Percentiles rank a stretch among this genome's conserved stretches.
Conservation (phyloP, 2,329 filamentous ascomycete species). For the Pezizomycotina sp. region DNA sequence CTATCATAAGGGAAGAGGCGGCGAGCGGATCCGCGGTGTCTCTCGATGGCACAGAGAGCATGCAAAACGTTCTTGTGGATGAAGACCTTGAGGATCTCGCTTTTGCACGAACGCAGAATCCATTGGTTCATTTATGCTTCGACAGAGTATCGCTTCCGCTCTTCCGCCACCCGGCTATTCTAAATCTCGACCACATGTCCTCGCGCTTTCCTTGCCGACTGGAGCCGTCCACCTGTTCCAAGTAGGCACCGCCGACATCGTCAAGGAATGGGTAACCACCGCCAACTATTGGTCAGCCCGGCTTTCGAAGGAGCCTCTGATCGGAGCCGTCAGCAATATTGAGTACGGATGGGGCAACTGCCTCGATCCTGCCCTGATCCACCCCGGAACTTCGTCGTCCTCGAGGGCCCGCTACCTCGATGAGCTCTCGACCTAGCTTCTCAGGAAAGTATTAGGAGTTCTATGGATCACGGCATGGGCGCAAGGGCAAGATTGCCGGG, state of each 20-base stretch:
- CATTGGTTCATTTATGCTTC: conserved; percentile 69
- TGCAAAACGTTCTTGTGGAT: conserved; percentile 48
- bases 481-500: conserved; percentile 56
- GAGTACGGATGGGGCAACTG: conserved; percentile 92
- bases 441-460: conserved; percentile 30
- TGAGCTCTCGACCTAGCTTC: conserved; percentile 23
- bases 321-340: conserved; percentile 87
- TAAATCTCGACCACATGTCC: conserved; percentile 75
- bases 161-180: conserved; percentile 87
- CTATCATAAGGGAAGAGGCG: conserved; percentile 78
- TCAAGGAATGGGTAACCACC: conserved; percentile 81
- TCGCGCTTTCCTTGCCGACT: conserved; percentile 78
- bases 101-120: conserved; percentile 78
- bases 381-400: conserved; percentile 31
- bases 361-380: conserved; percentile 35
- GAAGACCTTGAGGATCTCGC: conserved; percentile 78
- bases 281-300: conserved; percentile 97
- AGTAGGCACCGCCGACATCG: conserved; percentile 85
- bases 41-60: conserved; percentile 41
- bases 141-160: conserved; percentile 79
- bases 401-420: too few species aligned
- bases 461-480: conserved; percentile 46
- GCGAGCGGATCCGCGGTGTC: conserved; percentile 31
- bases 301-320: conserved; percentile 78
- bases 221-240: conserved; percentile 97